Base-by-base conservation (phyloP, 2,329 filamentous ascomycete species). In the Ceratocystis harringtonii region DNA sequence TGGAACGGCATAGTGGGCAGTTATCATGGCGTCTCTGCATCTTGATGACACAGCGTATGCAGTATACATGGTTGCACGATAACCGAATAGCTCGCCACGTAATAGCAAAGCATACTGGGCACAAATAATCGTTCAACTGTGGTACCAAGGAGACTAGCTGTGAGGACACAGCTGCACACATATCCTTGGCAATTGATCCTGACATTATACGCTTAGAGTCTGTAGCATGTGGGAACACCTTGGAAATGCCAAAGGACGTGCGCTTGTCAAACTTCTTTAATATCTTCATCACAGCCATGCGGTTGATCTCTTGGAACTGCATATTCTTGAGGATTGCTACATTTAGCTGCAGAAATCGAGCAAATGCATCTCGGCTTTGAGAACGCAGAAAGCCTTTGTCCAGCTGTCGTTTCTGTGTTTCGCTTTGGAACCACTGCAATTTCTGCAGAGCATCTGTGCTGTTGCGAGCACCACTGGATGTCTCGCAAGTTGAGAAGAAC, bases 191-290 rank as follows among this genome's bases (percentile, higher is more conserved):
- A 68, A 94, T 83, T 63, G 81, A 82, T 67, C 84, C 81, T 1
- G 86, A 80, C 67, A 89, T 78, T 45, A 87, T 81, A 61, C 81
- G 80, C 25, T 83, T 79, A 2, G 84, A 81, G 64, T 80, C 77
- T 63, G 89, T 79, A 28, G 79, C 77, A 7, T 78, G 76, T 0
- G 85, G 83, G 69, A 90, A 88, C 0, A 79, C 79, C 44, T 81
- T 77, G 48, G 84, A 84, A 0, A 87, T 84, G 30, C 86, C 84
- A 22, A 95, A 78, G 0, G 87, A 84, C 1, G 90, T 95, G 67
- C 85, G 83, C 75, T 95, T 95, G 75, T 94, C 89, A 72, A 95
- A 95, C 75, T 92, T 95, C 74, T 95, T 95, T 64, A 95, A 76
- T 63, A 95, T 95, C 74, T 95, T 95, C 43, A 78, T 78, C 70